Evolutionary conservation across 441 rosid genomes (phyloP), one percentile per base, ranked within the genome.

Genomic region (Geranium incanum): DNA sequence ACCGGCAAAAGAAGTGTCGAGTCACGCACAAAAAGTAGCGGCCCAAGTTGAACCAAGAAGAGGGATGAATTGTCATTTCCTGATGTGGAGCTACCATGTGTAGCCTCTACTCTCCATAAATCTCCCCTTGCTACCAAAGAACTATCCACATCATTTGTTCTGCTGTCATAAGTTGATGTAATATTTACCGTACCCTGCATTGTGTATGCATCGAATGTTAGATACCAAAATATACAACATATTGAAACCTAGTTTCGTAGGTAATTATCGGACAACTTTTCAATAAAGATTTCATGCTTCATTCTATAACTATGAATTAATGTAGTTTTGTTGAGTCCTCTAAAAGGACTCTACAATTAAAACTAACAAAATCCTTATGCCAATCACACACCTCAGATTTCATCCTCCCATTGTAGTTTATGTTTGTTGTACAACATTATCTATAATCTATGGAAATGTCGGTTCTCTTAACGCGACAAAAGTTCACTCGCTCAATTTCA

Each of bases 91-190:
- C 84, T 81, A 23, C 85, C 87, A 75, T 83, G 82, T n/a, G 97
- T 87, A 68, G 97, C 97, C 83, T 94, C 97, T 33, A 90, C 81
- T 78, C 95, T 88, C 97, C 99, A 92, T 64, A 92, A 86, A 80
- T 90, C 97, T 84, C 99, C 97, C 87, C 94, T 87, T 36, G 97
- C 95, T 82, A 86, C 88, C 76, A 92, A 73, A 64, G 99, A 88
- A 76, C 90, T 89, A 75, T 87, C 99, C 65, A 88, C 76, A 68
- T 77, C 88, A 67, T 71, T 82, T 36, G 90, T 90, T 76, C 88
- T 85, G 77, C 89, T 92, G 67, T 95, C 89, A 78, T 85, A 92
- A 70, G 94, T 90, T 21, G 96, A 89, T 15, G 97, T 78, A 55
- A 95, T 81, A 80, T 90, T 92, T 76, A 95, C 23, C 2, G 75